Evolutionary conservation across 345 rosid species (phyloP), one percentile per base, ranked within the genome.

Genomic region (Gossypium stocksii): DNA sequence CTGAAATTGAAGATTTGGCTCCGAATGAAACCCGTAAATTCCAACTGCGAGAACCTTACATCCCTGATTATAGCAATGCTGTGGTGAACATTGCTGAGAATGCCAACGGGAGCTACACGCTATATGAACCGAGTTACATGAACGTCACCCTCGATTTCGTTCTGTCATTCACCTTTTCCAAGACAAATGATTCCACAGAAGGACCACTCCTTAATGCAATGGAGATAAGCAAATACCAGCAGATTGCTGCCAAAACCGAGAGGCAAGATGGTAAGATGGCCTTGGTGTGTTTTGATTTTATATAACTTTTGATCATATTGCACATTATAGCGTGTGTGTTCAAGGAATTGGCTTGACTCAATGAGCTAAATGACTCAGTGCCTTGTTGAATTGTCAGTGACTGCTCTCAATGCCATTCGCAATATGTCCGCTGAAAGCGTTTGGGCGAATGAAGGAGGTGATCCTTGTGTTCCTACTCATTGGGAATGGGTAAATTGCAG

Each of bases 51-150:
- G 85, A 85, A 44, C 99, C 99, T 59, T 77, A 86, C 74, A 72
- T 83, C 1, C 84, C 89, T 66, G 97, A 90, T 74, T 95, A 95
- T 79, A 89, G 93, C 84, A 86, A 84, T 77, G 98, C 99, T n/a
- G 93, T 93, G 60, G 99, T 95, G 27, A 95, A 95, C 79, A 91
- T 95, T 74, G 90, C 89, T 38, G 99, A 93, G 84, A 95, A 95
- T 85, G 98, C 96, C 53, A 93, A 93, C 75, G 96, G 97, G 34
- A 93, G 93, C 86, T 88, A 82, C 80, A 89, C 79, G 1, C 99
- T 96, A 65, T 95, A 95, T 74, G 98, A 95, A 80, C 98, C 99
- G 1, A 95, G 99, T 84, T 95, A 91, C 86, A 93, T 93, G 99
- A 95, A 95, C 54, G 97, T 95, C 73, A 77, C 86, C 49, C 76